These are phyloP conservation scores for Rhizopus microsporus DNA, from an alignment of 371 early-diverging fungal genomes.

Conservation along the genomic window DNA sequence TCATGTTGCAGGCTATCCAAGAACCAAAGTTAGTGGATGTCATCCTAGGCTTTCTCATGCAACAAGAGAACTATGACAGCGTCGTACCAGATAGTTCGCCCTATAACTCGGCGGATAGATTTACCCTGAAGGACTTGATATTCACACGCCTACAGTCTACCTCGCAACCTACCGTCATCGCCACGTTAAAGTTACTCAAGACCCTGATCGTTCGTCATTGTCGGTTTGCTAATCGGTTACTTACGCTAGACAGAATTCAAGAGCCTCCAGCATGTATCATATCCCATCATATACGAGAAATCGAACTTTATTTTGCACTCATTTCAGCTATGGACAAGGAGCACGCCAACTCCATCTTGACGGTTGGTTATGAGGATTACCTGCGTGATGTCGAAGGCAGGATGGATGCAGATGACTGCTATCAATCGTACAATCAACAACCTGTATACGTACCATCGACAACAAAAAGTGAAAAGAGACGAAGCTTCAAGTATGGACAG, in stretches of 20 bases:
- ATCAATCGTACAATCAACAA: conserved; percentile 24
- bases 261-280: conserved; percentile 31
- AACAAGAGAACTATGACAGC: conserved; percentile 8
- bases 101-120: conserved; percentile 37
- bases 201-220: conserved; percentile 74
- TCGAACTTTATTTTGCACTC: conserved; percentile 65
- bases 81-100: background rate
- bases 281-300: conserved; percentile 60
- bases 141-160: conserved; percentile 69
- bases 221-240: conserved; percentile 62
- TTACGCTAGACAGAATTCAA: conserved; percentile 46
- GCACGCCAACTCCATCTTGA: conserved; percentile 48
- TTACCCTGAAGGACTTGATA: conserved; percentile 74
- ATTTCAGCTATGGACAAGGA: conserved; percentile 54
- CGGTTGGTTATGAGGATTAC: conserved; percentile 70
- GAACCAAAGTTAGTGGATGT: conserved; percentile 76
- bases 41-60: conserved; percentile 75
- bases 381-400: conserved; percentile 67
- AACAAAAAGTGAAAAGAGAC: conserved; percentile 27
- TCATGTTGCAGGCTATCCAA: conserved; percentile 74
- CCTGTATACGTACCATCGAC: background rate
- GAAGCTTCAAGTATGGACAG: conserved; percentile 55
- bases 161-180: conserved; percentile 69
- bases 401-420: conserved; percentile 60
- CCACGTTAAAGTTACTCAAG: conserved; percentile 73